Percentiles rank a stretch among this genome's conserved stretches.
Conservation (phyloP, 2,329 filamentous ascomycete genomes). For the Fusarium dimerum region DNA sequence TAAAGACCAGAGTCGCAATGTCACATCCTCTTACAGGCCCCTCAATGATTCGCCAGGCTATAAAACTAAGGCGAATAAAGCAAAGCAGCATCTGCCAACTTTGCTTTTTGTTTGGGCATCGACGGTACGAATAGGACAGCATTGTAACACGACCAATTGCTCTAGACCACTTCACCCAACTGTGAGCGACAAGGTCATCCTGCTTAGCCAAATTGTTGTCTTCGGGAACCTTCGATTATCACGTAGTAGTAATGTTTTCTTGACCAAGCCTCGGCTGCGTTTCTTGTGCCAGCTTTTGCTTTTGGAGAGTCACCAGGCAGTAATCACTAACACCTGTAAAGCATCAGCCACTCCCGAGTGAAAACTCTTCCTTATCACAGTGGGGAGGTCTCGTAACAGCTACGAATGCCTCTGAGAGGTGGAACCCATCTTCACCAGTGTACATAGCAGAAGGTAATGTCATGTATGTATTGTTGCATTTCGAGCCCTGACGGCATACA, state of each 20-base stretch:
- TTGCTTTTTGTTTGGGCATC: neutral
- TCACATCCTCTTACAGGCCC: conserved; percentile 18
- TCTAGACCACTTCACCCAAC: neutral
- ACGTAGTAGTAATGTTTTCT: too few species aligned
- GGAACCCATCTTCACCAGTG: neutral
- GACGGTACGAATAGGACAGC: neutral
- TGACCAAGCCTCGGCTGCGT: too few species aligned
- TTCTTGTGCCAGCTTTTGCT: too few species aligned
- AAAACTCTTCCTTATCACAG: neutral
- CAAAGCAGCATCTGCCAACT: neutral
- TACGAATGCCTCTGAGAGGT: neutral
- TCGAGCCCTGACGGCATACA: neutral
- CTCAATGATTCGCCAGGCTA: neutral
- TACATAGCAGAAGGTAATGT: neutral
- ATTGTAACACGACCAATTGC: neutral
- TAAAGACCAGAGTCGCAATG: conserved; percentile 22
- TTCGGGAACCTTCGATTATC: too few species aligned
- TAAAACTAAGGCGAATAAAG: neutral
- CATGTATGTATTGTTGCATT: neutral
- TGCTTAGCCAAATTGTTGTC: too few species aligned
- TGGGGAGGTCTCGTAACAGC: neutral
- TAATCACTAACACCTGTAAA: neutral
- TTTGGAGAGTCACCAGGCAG: neutral
- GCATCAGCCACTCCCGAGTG: neutral
- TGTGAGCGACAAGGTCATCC: too few species aligned